Conservation (phyloP, 2,329 filamentous ascomycete species). For the Meredithiella fracta region DNA sequence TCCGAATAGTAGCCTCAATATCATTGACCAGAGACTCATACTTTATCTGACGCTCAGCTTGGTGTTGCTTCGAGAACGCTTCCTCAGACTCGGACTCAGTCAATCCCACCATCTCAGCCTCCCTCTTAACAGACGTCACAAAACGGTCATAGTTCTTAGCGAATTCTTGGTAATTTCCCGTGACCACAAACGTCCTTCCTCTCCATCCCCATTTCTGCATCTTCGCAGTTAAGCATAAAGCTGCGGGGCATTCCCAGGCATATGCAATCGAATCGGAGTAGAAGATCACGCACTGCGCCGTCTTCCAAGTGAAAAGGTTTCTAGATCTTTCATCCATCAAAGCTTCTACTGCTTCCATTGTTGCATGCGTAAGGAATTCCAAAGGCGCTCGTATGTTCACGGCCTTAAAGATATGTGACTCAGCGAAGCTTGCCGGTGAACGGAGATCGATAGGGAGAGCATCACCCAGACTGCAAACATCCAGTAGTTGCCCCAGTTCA, state of each 20-base stretch:
- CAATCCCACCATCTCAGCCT: background rate
- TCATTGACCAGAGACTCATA: background rate
- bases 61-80: background rate
- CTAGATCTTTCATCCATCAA: constrained; percentile 33
- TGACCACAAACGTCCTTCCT: constrained; percentile 37
- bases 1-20: background rate
- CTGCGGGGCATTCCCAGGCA: constrained; percentile 34
- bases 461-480: constrained; percentile 31
- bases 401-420: constrained; percentile 28
- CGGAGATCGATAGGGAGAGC: constrained; percentile 35
- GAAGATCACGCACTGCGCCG: constrained; percentile 33
- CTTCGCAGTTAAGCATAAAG: constrained; percentile 29
- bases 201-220: constrained; percentile 32
- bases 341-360: constrained; percentile 34
- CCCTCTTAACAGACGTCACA: constrained; percentile 21
- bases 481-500: constrained; percentile 33
- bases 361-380: constrained; percentile 31
- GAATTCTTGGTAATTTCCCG: constrained; percentile 40
- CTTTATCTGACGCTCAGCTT: background rate
- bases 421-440: constrained; percentile 29
- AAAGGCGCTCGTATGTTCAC: constrained; percentile 30
- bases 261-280: constrained; percentile 35
- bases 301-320: constrained; percentile 30
- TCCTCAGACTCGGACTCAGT: background rate
- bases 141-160: constrained; percentile 35